Evolutionary conservation across 2,329 filamentous ascomycete genomes (phyloP).

Genomic region (Sordariomycetes sp.): DNA sequence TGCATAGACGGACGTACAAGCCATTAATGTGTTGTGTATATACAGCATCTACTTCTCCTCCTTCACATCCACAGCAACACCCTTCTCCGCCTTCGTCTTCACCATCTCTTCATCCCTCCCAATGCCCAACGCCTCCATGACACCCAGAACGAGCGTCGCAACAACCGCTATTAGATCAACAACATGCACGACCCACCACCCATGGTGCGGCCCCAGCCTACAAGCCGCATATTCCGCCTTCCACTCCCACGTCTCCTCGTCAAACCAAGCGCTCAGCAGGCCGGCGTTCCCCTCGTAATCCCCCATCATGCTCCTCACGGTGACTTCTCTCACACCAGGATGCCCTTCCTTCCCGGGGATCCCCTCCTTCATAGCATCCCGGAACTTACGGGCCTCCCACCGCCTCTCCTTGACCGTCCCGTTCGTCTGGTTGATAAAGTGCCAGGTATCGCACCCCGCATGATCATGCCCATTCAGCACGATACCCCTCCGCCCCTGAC

Average conservation of each 20-base stretch:
- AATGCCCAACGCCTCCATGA: background rate
- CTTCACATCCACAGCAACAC: background rate
- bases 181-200: slow-evolving; percentile 88
- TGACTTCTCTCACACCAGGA: slow-evolving; percentile 72
- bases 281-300: slow-evolving; percentile 88
- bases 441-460: slow-evolving; percentile 80
- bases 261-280: slow-evolving; percentile 81
- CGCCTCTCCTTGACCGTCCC: slow-evolving; percentile 24
- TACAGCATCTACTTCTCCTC: background rate
- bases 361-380: slow-evolving; percentile 23
- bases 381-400: slow-evolving; percentile 38
- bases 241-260: slow-evolving; percentile 62
- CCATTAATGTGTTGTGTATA: background rate
- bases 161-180: slow-evolving; percentile 41
- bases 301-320: slow-evolving; percentile 97
- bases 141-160: slow-evolving; percentile 10
- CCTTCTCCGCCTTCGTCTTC: background rate
- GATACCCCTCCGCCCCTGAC: slow-evolving; percentile 58
- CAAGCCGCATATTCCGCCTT: slow-evolving; percentile 69
- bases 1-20: no score
- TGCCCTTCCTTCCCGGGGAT: slow-evolving; percentile 27
- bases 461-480: slow-evolving; percentile 93
- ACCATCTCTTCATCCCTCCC: background rate
- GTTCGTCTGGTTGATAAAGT: slow-evolving; percentile 58
- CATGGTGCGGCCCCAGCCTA: slow-evolving; percentile 69